Percentiles rank a stretch among this genome's conserved stretches.
phyloP scores from a whole-genome alignment of 176 grass and related monocot species.

The Carex parvula region DNA sequence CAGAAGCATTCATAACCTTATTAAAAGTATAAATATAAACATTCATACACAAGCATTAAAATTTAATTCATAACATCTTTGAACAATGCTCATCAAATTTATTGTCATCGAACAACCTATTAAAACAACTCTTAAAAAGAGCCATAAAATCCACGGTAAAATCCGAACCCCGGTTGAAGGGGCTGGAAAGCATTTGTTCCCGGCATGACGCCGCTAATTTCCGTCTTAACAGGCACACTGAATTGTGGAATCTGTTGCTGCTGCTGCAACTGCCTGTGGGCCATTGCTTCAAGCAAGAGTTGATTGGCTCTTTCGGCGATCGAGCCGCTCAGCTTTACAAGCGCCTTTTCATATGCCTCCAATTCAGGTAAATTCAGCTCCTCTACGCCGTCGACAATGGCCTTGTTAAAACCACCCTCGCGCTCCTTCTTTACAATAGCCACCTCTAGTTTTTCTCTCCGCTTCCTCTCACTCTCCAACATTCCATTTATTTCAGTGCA shows the following conservation, averaged over 20 bases:
- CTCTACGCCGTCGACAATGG: conserved; percentile 27
- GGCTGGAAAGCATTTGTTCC: neutral
- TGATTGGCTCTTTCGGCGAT: conserved; percentile 29
- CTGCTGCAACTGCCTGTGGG: conserved; percentile 21
- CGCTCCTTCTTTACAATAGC: conserved; percentile 22
- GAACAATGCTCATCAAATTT: too few species aligned
- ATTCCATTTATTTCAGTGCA: conserved; percentile 25
- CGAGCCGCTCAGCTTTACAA: conserved; percentile 22
- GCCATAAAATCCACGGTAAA: neutral
- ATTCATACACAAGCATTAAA: neutral
- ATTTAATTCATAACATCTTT: neutral
- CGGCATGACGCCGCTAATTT: neutral
- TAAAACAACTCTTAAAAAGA: neutral
- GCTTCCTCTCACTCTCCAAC: conserved; percentile 26
- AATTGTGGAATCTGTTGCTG: neutral
- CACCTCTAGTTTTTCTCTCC: conserved; percentile 26
- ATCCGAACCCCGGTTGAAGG: neutral
- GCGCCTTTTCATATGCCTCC: conserved; percentile 22
- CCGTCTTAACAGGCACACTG: neutral
- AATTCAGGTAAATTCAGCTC: conserved; percentile 26
- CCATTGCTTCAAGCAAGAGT: conserved; percentile 28
- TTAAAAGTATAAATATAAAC: too few species aligned
- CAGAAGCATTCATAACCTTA: neutral
- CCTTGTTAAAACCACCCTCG: conserved; percentile 23
- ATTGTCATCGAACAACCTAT: too few species aligned